phyloP scores from a whole-genome alignment of 2,329 filamentous ascomycete genomes.

The Akanthomyces uredinophilus region DNA sequence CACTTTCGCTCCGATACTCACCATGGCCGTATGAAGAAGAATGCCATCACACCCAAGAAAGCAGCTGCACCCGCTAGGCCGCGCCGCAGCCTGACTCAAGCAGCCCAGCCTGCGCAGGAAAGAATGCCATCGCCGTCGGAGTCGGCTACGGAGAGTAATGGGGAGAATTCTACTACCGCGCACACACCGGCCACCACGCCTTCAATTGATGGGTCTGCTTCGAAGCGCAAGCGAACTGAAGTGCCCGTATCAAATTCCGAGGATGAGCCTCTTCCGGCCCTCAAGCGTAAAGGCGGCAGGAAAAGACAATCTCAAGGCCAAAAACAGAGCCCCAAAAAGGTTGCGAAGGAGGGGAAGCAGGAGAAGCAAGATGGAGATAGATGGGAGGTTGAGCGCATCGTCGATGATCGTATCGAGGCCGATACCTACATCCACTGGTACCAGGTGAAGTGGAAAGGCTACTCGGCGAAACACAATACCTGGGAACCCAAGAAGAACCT shows the following conservation, averaged over 20 bases:
- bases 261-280: background rate
- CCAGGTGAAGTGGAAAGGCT: constrained; percentile 51
- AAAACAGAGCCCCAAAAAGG: constrained; percentile 14
- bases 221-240: background rate
- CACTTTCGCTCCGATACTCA: background rate
- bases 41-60: background rate
- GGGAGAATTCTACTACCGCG: background rate
- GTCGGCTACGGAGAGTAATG: background rate
- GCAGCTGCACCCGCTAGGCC: background rate
- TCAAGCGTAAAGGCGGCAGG: background rate
- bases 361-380: constrained; percentile 22
- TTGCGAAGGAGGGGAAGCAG: constrained; percentile 15
- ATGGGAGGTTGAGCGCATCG: constrained; percentile 45
- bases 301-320: background rate
- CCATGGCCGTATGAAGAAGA: background rate
- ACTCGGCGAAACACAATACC: constrained; percentile 37
- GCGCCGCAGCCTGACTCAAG: background rate
- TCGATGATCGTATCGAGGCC: constrained; percentile 35
- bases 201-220: background rate
- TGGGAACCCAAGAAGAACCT: constrained; percentile 50
- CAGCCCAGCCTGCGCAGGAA: background rate
- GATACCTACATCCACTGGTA: constrained; percentile 38
- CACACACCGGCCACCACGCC: background rate
- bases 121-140: background rate
- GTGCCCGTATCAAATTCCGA: background rate